These are phyloP conservation scores for Magnaporthiopsis incrustans DNA, from an alignment of 2,329 filamentous ascomycete genomes.

Conservation along the genomic window DNA sequence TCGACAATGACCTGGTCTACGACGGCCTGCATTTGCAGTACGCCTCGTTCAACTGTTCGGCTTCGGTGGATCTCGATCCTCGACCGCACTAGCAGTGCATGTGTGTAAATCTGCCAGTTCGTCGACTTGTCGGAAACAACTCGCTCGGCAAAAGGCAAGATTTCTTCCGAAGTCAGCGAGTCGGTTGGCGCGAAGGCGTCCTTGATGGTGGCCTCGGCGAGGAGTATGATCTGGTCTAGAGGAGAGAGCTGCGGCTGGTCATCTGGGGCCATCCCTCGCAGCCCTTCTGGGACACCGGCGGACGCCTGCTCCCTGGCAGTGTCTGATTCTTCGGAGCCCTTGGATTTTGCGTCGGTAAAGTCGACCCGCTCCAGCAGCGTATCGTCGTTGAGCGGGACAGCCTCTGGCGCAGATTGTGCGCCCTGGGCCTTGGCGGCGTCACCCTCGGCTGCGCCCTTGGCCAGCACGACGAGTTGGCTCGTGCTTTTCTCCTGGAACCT, in stretches of 20 bases:
- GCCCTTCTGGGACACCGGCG: conserved; percentile 45
- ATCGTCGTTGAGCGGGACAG: conserved; percentile 80
- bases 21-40: conserved; percentile 88
- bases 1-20: conserved; percentile 94
- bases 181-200: conserved; percentile 80
- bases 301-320: conserved; percentile 11
- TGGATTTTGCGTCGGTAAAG: conserved; percentile 45
- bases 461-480: conserved; percentile 86
- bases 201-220: conserved; percentile 81
- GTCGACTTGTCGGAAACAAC: conserved; percentile 83
- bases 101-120: conserved; percentile 97
- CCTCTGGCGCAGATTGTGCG: conserved; percentile 44
- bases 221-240: conserved; percentile 81
- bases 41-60: conserved; percentile 78
- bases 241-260: conserved; percentile 75
- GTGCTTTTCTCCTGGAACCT: conserved; percentile 71
- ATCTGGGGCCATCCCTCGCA: conserved; percentile 63
- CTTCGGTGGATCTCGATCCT: conserved; percentile 83
- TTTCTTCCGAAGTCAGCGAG: conserved; percentile 85
- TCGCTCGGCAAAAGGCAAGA: conserved; percentile 80
- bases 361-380: conserved; percentile 82
- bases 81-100: conserved; percentile 81
- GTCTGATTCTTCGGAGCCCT: background rate
- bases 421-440: conserved; percentile 13
- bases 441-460: conserved; percentile 53